Conservation (phyloP, 225 moss, liverwort and hornwort genomes). For the Physcomitrellopsis africana region DNA sequence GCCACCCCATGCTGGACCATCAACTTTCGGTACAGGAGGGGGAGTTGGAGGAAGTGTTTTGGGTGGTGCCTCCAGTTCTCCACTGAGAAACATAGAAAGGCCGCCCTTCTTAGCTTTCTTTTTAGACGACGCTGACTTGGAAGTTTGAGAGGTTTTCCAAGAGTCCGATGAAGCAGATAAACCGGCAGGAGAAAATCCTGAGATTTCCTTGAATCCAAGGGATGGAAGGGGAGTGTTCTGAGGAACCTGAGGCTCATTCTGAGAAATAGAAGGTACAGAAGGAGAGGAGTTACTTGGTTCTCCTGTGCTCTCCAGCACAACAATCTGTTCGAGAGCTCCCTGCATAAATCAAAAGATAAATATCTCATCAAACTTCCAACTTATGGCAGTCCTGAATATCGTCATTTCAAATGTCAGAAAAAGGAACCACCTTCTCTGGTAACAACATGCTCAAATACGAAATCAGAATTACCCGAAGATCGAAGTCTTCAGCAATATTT, state of each 20-base stretch:
- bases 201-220: conserved; percentile 50
- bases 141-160: conserved; percentile 37
- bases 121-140: conserved; percentile 42
- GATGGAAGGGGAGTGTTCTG: conserved; percentile 26
- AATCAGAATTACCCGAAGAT: conserved; percentile 45
- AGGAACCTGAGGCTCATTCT: conserved; percentile 25
- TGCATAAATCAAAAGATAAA: conserved; percentile 30
- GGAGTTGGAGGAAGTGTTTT: conserved; percentile 53
- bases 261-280: conserved; percentile 5
- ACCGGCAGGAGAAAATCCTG: conserved; percentile 57
- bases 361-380: conserved; percentile 5
- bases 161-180: conserved; percentile 37
- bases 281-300: conserved; percentile 34
- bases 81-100: conserved; percentile 93
- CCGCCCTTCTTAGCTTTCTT: conserved; percentile 84
- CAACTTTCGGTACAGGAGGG: conserved; percentile 70
- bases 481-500: conserved; percentile 37
- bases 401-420: neutral
- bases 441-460: conserved; percentile 3
- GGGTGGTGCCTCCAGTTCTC: conserved; percentile 78
- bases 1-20: conserved; percentile 94
- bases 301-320: conserved; percentile 36
- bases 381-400: conserved; percentile 2
- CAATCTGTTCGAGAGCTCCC: conserved; percentile 53
- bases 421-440: neutral